phyloP scores from a whole-genome alignment of 1,139 yeast species.

The Candida tetrigidarum region DNA sequence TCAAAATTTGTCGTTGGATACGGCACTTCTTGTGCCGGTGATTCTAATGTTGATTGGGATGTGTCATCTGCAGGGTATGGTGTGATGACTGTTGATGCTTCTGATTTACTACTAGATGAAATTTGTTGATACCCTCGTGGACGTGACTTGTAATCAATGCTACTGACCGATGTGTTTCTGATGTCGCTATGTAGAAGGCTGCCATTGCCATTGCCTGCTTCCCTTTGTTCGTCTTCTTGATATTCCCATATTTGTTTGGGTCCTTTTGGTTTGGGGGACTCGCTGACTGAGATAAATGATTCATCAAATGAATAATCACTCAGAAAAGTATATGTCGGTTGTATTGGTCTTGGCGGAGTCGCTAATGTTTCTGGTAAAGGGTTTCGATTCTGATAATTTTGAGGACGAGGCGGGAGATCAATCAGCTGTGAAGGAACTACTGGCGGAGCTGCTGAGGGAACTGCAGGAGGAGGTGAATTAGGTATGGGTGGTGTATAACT shows the following conservation, averaged over 20 bases:
- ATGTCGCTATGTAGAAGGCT: neutral
- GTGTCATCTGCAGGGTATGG: conserved; percentile 14
- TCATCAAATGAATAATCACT: conserved; percentile 19
- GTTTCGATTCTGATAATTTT: too few species aligned
- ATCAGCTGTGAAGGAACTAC: neutral
- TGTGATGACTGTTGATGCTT: conserved; percentile 2
- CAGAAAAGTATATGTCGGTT: neutral
- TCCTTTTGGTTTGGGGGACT: conserved; percentile 47
- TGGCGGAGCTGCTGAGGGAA: conserved; percentile 1
- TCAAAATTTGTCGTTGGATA: conserved; percentile 16
- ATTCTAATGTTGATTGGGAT: neutral
- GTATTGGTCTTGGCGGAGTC: neutral
- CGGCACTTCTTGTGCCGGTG: conserved; percentile 6
- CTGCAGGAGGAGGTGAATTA: neutral
- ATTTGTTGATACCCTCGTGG: conserved; percentile 18
- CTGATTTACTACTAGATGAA: conserved; percentile 15
- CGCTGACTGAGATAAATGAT: conserved; percentile 21
- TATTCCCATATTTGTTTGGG: conserved; percentile 46
- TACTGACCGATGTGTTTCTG: conserved; percentile 2
- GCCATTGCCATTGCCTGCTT: neutral
- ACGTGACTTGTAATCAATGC: conserved; percentile 5
- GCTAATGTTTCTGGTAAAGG: neutral
- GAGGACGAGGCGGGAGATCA: neutral
- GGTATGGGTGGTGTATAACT: neutral
- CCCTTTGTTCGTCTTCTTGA: conserved; percentile 17